These are phyloP conservation scores for Venturia effusa DNA, from an alignment of 2,329 filamentous ascomycete species.

Conservation along the genomic window DNA sequence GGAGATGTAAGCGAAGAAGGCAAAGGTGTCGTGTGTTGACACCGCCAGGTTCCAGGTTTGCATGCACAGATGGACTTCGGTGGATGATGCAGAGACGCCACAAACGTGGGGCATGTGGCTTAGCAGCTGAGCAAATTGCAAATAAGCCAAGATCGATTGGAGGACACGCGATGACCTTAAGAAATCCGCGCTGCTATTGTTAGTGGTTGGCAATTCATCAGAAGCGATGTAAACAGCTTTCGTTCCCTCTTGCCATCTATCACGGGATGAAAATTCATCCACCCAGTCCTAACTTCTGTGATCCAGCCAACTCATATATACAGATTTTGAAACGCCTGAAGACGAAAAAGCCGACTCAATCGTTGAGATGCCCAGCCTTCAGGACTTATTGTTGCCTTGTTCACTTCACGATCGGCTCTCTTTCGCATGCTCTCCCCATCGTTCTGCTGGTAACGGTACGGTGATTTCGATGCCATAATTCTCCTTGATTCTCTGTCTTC, in stretches of 20 bases:
- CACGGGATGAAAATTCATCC: not conserved
- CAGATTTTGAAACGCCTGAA: not conserved
- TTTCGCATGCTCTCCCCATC: not conserved
- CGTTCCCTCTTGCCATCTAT: not conserved
- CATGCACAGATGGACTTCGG: not conserved
- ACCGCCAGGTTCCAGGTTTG: too few relatives aligned
- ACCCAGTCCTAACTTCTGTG: not conserved
- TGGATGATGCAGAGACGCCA: not conserved
- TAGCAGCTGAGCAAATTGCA: not conserved
- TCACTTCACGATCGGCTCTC: not conserved
- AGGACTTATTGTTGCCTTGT: not conserved
- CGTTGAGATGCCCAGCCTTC: not conserved
- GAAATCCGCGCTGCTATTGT: too few relatives aligned
- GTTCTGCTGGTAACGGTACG: conserved; percentile 9
- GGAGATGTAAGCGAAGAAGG: too few relatives aligned
- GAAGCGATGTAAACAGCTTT: too few relatives aligned
- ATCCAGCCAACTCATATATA: not conserved
- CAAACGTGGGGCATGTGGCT: not conserved
- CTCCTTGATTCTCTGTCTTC: conserved; percentile 70
- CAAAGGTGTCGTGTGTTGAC: not conserved
- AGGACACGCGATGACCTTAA: not conserved
- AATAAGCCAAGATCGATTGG: not conserved
- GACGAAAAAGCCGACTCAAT: not conserved
- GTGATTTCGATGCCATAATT: conserved; percentile 75
- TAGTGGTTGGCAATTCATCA: too few relatives aligned